These are phyloP conservation scores for Coriaria nepalensis DNA, from an alignment of 306 rosid genomes.

Conservation along the genomic window DNA sequence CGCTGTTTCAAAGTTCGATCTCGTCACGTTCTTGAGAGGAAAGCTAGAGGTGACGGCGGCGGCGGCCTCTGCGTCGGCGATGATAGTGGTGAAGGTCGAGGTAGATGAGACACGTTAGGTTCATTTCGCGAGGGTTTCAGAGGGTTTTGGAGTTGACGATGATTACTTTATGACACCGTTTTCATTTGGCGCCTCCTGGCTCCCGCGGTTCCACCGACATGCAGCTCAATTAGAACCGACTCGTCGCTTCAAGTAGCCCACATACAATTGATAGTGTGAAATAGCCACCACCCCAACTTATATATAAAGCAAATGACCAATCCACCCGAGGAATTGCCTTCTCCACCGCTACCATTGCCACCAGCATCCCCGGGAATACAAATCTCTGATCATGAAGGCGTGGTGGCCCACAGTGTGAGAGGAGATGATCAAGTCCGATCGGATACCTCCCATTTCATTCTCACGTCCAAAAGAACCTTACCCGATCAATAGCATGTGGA, in stretches of 20 bases:
- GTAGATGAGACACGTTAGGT: constrained; percentile 14
- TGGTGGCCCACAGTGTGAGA: too few relatives aligned
- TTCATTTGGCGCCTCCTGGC: too few relatives aligned
- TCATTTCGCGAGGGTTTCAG: constrained; percentile 9
- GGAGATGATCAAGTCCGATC: too few relatives aligned
- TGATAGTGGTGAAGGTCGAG: neutral
- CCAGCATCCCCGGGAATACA: too few relatives aligned
- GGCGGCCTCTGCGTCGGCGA: constrained; percentile 10
- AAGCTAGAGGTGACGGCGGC: constrained; percentile 23
- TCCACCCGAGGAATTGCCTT: too few relatives aligned
- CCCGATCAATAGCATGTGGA: constrained; percentile 71
- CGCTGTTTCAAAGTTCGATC: constrained; percentile 52
- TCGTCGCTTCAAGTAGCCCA: too few relatives aligned
- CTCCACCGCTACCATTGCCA: too few relatives aligned
- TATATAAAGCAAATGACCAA: too few relatives aligned
- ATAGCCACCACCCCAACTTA: too few relatives aligned
- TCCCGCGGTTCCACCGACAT: too few relatives aligned
- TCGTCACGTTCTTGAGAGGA: constrained; percentile 64
- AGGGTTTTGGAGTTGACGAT: constrained; percentile 8
- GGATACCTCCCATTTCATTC: constrained; percentile 14
- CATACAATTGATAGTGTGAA: too few relatives aligned
- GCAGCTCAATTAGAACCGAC: too few relatives aligned
- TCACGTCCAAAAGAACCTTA: constrained; percentile 23
- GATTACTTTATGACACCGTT: neutral
- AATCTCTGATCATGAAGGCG: constrained; percentile 19